Conservation (phyloP, 1,284 basidiomycete species). For the Leccinum variabile region DNA sequence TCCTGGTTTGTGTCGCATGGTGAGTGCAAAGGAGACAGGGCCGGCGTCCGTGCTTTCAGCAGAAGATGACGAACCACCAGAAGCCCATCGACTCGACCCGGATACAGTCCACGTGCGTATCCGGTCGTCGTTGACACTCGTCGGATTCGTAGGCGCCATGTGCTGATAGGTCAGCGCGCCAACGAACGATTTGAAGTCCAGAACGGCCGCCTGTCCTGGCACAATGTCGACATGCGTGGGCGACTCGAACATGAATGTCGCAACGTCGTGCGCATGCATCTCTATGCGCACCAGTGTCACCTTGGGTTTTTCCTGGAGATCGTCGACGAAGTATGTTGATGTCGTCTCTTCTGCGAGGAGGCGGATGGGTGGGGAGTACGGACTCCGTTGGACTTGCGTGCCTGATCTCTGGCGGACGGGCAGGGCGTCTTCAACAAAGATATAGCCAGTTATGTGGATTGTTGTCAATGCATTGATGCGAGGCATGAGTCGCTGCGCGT, state of each 20-base stretch:
- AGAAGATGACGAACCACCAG: background rate
- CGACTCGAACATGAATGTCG: slow-evolving; percentile 55
- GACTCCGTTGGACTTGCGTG: slow-evolving; percentile 41
- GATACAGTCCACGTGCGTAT: slow-evolving; percentile 69
- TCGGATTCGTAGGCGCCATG: slow-evolving; percentile 49
- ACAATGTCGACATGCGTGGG: slow-evolving; percentile 36
- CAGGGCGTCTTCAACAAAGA: slow-evolving; percentile 54
- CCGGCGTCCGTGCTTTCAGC: background rate
- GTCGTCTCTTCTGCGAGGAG: slow-evolving; percentile 50
- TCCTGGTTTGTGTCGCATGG: slow-evolving; percentile 41
- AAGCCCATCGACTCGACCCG: slow-evolving; percentile 20
- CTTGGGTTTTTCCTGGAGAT: slow-evolving; percentile 28
- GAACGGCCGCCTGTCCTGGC: slow-evolving; percentile 55
- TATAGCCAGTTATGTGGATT: slow-evolving; percentile 51
- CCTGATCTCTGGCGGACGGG: slow-evolving; percentile 48
- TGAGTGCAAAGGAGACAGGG: slow-evolving; percentile 19
- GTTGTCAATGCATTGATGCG: slow-evolving; percentile 52
- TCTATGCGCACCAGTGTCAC: slow-evolving; percentile 38
- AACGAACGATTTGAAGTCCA: slow-evolving; percentile 54
- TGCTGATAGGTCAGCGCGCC: slow-evolving; percentile 50
- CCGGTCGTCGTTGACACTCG: slow-evolving; percentile 58
- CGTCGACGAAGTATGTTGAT: slow-evolving; percentile 29
- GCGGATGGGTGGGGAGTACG: slow-evolving; percentile 61
- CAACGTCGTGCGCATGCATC: slow-evolving; percentile 49
- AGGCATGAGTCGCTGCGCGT: slow-evolving; percentile 55